Percentiles rank a stretch among this genome's conserved stretches.
Evolutionary conservation across 768 basidiomycete species (phyloP).

Genomic region (Trametes cingulata): DNA sequence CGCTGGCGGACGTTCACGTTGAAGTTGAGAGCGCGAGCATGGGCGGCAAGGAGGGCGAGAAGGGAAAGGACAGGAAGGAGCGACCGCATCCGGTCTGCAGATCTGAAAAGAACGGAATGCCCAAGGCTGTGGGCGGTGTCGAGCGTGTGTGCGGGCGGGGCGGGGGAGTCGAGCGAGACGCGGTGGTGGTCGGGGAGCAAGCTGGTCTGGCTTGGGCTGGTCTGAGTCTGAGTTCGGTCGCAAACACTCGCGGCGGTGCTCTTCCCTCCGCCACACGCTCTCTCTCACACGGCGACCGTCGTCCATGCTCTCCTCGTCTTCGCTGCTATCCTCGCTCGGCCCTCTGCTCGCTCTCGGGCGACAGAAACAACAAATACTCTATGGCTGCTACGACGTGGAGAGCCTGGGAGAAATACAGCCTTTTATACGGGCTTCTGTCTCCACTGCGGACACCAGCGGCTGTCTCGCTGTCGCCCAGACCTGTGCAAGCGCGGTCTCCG

Average conservation of each 20-base stretch:
- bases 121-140: slow-evolving; percentile 10
- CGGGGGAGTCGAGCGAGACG: background rate
- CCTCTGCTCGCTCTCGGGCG: background rate
- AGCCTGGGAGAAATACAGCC: no score
- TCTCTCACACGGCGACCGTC: background rate
- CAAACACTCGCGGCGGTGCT: background rate
- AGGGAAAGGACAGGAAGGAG: slow-evolving; percentile 24
- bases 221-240: background rate
- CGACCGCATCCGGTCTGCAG: slow-evolving; percentile 24
- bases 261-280: background rate
- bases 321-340: background rate
- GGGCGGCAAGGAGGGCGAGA: slow-evolving; percentile 19
- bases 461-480: slow-evolving; percentile 3
- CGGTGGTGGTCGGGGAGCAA: background rate
- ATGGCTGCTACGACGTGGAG: no score
- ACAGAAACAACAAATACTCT: no score
- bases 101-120: slow-evolving; percentile 25
- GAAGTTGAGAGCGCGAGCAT: slow-evolving; percentile 35
- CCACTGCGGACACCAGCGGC: slow-evolving; percentile 2
- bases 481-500: slow-evolving; percentile 6
- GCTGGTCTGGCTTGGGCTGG: background rate
- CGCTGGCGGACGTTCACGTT: slow-evolving; percentile 32
- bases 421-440: no score
- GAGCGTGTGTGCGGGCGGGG: background rate
- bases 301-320: background rate